Conservation (phyloP, 139 green algal genomes). For the Chlamydomonas sp. region DNA sequence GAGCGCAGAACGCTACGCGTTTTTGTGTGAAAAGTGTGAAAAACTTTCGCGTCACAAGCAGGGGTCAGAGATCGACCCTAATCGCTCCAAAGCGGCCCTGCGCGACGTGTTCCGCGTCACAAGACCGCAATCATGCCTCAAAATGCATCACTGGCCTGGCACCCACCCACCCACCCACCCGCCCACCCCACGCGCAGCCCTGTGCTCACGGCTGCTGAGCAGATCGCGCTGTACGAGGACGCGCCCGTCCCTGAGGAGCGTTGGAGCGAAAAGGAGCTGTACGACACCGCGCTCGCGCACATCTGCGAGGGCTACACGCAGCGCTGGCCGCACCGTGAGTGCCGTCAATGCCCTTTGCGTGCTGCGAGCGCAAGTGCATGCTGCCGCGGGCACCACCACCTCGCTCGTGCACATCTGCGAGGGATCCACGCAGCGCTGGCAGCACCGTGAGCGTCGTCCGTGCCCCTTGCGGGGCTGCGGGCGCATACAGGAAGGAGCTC, state of each 20-base stretch:
- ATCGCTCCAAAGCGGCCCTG: no score
- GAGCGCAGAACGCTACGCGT: no score
- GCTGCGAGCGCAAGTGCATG: no score
- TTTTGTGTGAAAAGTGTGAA: background rate
- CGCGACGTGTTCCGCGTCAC: no score
- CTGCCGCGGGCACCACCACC: no score
- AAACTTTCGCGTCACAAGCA: background rate
- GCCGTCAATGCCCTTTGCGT: no score
- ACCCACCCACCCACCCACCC: background rate
- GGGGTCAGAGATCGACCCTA: background rate
- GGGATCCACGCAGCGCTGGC: no score
- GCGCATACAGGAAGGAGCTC: no score
- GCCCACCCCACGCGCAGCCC: background rate
- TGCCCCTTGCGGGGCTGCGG: no score
- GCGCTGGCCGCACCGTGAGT: slow-evolving; percentile 10
- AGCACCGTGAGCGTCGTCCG: no score
- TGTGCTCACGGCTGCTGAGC: background rate
- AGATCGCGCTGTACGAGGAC: slow-evolving; percentile 6
- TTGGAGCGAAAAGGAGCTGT: slow-evolving; percentile 2
- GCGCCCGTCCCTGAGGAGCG: background rate
- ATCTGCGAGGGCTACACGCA: slow-evolving; percentile 8
- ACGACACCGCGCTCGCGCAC: slow-evolving; percentile 8
- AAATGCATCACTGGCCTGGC: background rate
- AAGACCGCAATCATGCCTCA: background rate
- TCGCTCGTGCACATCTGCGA: no score